Evolutionary conservation across 1,284 basidiomycete species (phyloP), one percentile per base, ranked within the genome.

Genomic region (Melampsora medusae): DNA sequence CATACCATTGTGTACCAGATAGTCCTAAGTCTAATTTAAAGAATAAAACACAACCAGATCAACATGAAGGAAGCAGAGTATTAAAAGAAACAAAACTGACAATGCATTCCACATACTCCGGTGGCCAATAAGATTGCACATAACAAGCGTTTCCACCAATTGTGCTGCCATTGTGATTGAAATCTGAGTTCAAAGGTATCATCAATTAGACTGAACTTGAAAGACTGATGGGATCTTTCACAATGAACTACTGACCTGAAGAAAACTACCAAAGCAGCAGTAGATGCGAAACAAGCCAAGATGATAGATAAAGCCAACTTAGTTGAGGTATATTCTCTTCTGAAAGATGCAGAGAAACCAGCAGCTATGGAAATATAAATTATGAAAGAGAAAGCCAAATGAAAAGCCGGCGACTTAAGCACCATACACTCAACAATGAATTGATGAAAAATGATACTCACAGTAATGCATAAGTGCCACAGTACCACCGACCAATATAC

Each of bases 401-500:
- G 10, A 38, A 12, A 38, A 38, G 35, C 10, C 35, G 10, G 35
- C 1, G 35, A 38, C 35, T 38, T 7, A 9, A 38, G 9, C 35
- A 38, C 4, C 35, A 38, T 12, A 38, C 35, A 38, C 7, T 38
- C 35, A 38, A 38, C 35, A 38, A 38, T 38, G 25, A 25, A 25
- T 25, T 25, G 35, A 38, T 38, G 35, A 86, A 85, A 84, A 85
- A 85, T 59, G 85, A 80, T 12, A 67, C 48, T 65, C 1, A 65
- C 70, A 72, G 25, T 72, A 72, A 49, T 72, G 70, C 70, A 72
- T 72, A 60, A 72, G 62, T 12, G 70, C 60, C 92, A 94, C 84
- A 88, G 92, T 77, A 87, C 92, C 66, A 85, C 89, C 79, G 89
- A 94, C 83, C 88, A 93, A 83, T 84, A 91, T 64, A 87, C 92